Base-by-base conservation (phyloP, 768 basidiomycete species). In the Mycena crocata region DNA sequence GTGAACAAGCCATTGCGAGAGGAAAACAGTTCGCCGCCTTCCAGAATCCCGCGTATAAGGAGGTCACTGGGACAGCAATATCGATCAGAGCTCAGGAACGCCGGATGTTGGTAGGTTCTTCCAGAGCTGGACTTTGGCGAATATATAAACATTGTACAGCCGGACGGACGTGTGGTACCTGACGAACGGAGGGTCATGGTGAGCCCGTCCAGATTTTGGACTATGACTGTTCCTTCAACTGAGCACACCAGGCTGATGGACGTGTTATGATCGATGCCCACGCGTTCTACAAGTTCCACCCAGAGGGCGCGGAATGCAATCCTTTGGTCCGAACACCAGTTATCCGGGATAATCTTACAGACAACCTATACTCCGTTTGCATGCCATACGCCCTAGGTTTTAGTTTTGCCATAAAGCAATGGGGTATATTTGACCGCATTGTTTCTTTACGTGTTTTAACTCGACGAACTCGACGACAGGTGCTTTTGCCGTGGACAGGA, bases 401-500 rank as follows among this genome's bases (percentile, higher is more conserved):
- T 55, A 71, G 66, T 24, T 75, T 77, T 32, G 71, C 64, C 21
- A 67, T 54, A 5, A 79, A 77, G 65, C 56, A 46, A 31, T 79
- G 77, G 77, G 76, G 77, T 76, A 37, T 7, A 73, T 64, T 7
- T n/a, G n/a, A n/a, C 3, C 28, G 4, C 15, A 61, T 17, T 49
- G 9, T 37, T 21, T 24, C 39, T 48, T 35, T 40, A 51, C 24
- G 10, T 30, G 55, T 21, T 8, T 19, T 17, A 31, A 13, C 40
- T 45, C 23, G n/a, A 23, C 35, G 21, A 32, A 7, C 30, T 23
- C 60, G 28, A 26, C 28, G 23, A 9, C 57, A 78, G 78, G 76
- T 37, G 77, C 68, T 2, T 76, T 80, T 42, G 75, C 76, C 3
- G 67, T 81, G 15, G 74, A 74, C 34, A 70, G 74, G 3, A 50